phyloP scores from a whole-genome alignment of 2,329 filamentous ascomycete species.

The Colletotrichum zoysiae region DNA sequence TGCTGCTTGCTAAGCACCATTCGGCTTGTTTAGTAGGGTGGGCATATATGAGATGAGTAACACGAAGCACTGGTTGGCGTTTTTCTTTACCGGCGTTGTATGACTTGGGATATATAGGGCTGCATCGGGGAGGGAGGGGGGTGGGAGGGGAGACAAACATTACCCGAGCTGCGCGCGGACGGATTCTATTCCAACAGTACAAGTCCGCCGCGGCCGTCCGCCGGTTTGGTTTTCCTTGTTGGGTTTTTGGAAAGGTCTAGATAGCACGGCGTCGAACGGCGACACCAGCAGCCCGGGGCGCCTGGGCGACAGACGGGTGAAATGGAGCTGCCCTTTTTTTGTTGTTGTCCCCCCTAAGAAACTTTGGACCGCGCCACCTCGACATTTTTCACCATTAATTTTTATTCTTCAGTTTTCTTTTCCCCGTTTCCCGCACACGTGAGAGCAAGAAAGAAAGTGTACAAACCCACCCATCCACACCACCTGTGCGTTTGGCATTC shows the following conservation, averaged over 20 bases:
- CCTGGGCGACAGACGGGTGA: neutral
- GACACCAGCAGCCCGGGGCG: neutral
- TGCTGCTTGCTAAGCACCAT: constrained; percentile 27
- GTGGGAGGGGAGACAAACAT: neutral
- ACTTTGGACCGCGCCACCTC: neutral
- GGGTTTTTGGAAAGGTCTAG: neutral
- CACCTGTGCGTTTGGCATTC: neutral
- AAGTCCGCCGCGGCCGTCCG: neutral
- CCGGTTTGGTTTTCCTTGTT: neutral
- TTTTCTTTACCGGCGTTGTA: constrained; percentile 24
- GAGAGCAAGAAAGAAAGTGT: no score
- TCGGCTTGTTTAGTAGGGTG: neutral
- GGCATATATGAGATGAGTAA: constrained; percentile 24
- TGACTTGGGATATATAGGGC: constrained; percentile 12
- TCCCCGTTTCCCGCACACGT: neutral
- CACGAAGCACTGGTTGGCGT: constrained; percentile 33
- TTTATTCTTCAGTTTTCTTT: neutral
- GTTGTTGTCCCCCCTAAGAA: neutral
- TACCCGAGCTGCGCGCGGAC: neutral
- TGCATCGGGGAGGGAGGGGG: neutral
- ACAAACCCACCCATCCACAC: neutral
- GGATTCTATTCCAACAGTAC: neutral
- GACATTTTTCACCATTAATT: constrained; percentile 6
- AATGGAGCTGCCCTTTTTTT: neutral
- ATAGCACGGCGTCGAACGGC: neutral